These are phyloP conservation scores for Antrodiella citrinella DNA, from an alignment of 768 basidiomycete genomes.

Conservation along the genomic window DNA sequence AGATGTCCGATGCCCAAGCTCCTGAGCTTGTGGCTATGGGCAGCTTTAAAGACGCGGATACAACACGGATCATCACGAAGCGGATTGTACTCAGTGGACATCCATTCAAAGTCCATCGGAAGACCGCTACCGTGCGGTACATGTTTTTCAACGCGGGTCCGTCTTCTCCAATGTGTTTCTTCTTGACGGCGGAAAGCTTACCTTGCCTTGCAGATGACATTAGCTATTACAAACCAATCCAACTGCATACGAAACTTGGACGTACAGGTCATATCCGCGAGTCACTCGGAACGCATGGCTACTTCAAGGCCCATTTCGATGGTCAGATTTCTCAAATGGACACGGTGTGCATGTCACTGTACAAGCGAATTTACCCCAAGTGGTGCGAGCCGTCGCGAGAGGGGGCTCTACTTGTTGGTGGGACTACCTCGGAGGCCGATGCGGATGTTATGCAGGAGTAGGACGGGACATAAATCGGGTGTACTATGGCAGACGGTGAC, in stretches of 20 bases:
- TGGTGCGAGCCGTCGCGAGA: conserved; percentile 45
- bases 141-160: conserved; percentile 93
- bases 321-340: conserved; percentile 95
- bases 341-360: conserved; percentile 89
- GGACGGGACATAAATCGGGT: too few species aligned
- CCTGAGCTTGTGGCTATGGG: conserved; percentile 87
- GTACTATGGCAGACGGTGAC: too few species aligned
- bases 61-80: conserved; percentile 87
- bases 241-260: conserved; percentile 88
- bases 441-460: neutral
- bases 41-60: conserved; percentile 80
- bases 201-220: conserved; percentile 57
- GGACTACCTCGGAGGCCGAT: neutral
- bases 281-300: conserved; percentile 90
- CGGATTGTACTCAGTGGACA: conserved; percentile 93
- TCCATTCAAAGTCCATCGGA: conserved; percentile 95
- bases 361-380: conserved; percentile 91
- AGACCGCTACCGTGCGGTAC: conserved; percentile 94
- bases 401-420: neutral
- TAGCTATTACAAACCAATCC: conserved; percentile 87
- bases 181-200: conserved; percentile 1
- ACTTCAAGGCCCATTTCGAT: conserved; percentile 95
- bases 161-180: conserved; percentile 10
- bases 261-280: conserved; percentile 84
- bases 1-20: conserved; percentile 62